Base-by-base conservation (phyloP, 441 rosid genomes). In the Eruca vesicaria region DNA sequence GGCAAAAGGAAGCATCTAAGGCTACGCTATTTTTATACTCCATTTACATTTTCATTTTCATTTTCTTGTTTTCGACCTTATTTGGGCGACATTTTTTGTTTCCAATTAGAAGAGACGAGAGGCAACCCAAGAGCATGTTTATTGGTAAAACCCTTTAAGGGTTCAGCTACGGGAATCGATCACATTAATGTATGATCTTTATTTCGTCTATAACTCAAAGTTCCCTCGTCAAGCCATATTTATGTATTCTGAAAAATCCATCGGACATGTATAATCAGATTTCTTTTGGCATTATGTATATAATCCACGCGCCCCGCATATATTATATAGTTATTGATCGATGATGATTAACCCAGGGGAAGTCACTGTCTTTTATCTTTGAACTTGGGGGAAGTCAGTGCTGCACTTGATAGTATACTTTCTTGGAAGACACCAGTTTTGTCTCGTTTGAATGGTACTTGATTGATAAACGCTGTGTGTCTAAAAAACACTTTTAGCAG, bases 1-100 rank as follows among this genome's bases (percentile, higher is more conserved):
- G 38, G 55, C 68, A 15, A 60, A 63, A 74, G 21, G 72, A 11
- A 21, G 73, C 72, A 60, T 23, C 59, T n/a, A 66, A 11, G 9
- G 50, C 32, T 26, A 19, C 21, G 3, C 21, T 16, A 16, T 50
- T 6, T 45, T 36, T 36, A n/a, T n/a, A n/a, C n/a, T n/a, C n/a
- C n/a, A n/a, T n/a, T n/a, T n/a, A n/a, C 11, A n/a, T 36, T 45
- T 28, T 28, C 3, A 7, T 36, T 41, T 56, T 15, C 53, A 48
- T 59, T 23, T 45, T 67, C n/a, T 52, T 45, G 53, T 18, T 14
- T 48, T 67, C 78, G 4, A 48, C 26, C 58, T 59, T 48, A 59
- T 59, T 61, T n/a, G 9, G 15, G 50, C 32, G 26, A 19, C 21
- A 16, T 6, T 45, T 36, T 11, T 36, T 45, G 15, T 45, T 45